Evolutionary conservation across 2,329 filamentous ascomycete species (phyloP).

Genomic region (Verticillium albo-atrum): DNA sequence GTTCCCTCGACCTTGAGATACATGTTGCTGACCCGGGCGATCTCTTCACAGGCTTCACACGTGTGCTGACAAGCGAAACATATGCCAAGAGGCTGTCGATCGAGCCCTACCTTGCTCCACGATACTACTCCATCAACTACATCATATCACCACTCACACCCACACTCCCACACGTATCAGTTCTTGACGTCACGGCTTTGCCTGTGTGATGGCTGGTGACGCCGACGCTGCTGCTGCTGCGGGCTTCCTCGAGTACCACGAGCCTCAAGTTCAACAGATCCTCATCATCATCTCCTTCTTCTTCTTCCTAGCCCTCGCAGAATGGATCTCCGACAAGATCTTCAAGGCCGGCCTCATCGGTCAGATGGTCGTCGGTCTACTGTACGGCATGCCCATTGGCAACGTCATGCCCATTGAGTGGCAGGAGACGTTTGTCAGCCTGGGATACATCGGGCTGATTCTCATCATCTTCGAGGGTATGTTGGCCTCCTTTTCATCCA

Average conservation of each 20-base stretch:
- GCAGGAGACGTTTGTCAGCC: slow-evolving; percentile 39
- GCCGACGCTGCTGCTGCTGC: slow-evolving; percentile 1
- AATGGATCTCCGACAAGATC: slow-evolving; percentile 34
- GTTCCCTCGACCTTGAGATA: not conserved
- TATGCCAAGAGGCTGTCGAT: not conserved
- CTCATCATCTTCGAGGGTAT: slow-evolving; percentile 41
- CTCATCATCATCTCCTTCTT: slow-evolving; percentile 40
- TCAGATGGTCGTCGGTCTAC: slow-evolving; percentile 40
- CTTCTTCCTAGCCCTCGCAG: slow-evolving; percentile 33
- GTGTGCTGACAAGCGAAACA: not conserved
- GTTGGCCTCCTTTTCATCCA: not conserved
- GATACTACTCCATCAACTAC: not conserved
- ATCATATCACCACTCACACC: not conserved
- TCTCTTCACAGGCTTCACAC: not conserved
- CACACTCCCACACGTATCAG: too few relatives aligned
- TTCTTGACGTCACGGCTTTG: not conserved
- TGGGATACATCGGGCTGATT: slow-evolving; percentile 44
- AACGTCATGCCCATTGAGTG: slow-evolving; percentile 35
- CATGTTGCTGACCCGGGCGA: not conserved
- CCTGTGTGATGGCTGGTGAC: not conserved
- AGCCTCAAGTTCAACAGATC: slow-evolving; percentile 32
- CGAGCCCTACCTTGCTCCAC: not conserved
- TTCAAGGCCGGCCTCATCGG: slow-evolving; percentile 41
- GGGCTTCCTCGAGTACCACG: slow-evolving; percentile 32
- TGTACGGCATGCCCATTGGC: slow-evolving; percentile 39